phyloP scores from a whole-genome alignment of 345 rosid genomes.

The Eucalyptus polyanthemos region DNA sequence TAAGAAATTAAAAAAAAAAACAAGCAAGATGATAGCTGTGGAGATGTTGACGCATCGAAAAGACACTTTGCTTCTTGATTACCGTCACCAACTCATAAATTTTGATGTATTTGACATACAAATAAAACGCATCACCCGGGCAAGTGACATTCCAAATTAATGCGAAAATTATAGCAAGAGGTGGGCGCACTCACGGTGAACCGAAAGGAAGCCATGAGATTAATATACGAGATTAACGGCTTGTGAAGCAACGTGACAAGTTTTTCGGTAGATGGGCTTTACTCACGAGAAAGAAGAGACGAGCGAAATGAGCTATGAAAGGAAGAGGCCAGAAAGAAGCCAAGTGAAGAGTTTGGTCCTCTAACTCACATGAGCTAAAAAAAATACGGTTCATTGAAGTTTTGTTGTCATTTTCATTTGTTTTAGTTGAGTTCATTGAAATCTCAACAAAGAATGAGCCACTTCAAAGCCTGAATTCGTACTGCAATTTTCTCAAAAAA shows the following conservation, averaged over 20 bases:
- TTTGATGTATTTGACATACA: neutral
- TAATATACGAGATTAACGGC: too few relatives aligned
- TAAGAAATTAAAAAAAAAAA: neutral
- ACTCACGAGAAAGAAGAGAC: neutral
- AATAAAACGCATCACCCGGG: neutral
- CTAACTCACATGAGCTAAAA: neutral
- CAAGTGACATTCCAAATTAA: too few relatives aligned
- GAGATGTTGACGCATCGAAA: neutral
- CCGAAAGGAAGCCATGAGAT: neutral
- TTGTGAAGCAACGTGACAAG: neutral
- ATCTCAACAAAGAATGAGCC: neutral
- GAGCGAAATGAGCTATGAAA: neutral
- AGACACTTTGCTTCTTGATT: too few relatives aligned
- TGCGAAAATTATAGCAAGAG: too few relatives aligned
- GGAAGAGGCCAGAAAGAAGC: neutral
- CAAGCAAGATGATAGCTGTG: neutral
- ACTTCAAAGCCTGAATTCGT: neutral
- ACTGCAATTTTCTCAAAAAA: neutral
- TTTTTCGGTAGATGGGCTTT: neutral
- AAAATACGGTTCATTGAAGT: too few relatives aligned
- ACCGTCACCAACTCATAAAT: neutral
- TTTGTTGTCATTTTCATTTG: too few relatives aligned
- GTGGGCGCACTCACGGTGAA: neutral
- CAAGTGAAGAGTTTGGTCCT: neutral
- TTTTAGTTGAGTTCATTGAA: too few relatives aligned